Evolutionary conservation across 164 flowering plant genomes (phyloP).

Genomic region (Liriodendron chinense): DNA sequence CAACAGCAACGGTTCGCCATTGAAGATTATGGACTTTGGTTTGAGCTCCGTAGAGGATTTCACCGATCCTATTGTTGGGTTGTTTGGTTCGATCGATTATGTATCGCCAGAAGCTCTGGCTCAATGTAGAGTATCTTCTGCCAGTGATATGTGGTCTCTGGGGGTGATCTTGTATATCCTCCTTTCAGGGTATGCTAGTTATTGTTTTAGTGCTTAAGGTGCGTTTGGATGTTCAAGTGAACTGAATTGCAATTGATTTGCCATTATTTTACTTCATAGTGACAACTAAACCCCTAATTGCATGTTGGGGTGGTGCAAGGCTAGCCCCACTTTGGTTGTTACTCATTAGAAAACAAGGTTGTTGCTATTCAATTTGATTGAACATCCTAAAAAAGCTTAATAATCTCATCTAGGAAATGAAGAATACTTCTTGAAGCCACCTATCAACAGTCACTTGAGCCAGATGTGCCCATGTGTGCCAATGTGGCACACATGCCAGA

Average conservation of each 20-base stretch:
- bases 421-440: neutral
- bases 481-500: neutral
- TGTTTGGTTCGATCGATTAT: constrained; percentile 82
- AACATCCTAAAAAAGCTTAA: neutral
- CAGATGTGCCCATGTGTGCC: too few species aligned
- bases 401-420: neutral
- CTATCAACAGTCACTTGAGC: too few species aligned
- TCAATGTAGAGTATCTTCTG: constrained; percentile 43
- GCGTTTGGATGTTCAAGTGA: neutral
- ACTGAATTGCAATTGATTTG: neutral
- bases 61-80: constrained; percentile 72
- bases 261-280: neutral
- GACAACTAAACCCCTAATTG: neutral
- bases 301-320: neutral
- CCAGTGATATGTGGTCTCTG: constrained; percentile 75
- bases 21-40: constrained; percentile 90
- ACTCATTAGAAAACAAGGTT: neutral
- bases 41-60: constrained; percentile 72
- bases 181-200: constrained; percentile 58
- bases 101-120: constrained; percentile 77
- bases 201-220: neutral
- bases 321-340: too few species aligned
- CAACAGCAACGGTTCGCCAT: constrained; percentile 39
- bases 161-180: constrained; percentile 75
- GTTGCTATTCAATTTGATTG: neutral